Evolutionary conservation across 2,329 filamentous ascomycete genomes (phyloP).

Genomic region (Botrytis porri): DNA sequence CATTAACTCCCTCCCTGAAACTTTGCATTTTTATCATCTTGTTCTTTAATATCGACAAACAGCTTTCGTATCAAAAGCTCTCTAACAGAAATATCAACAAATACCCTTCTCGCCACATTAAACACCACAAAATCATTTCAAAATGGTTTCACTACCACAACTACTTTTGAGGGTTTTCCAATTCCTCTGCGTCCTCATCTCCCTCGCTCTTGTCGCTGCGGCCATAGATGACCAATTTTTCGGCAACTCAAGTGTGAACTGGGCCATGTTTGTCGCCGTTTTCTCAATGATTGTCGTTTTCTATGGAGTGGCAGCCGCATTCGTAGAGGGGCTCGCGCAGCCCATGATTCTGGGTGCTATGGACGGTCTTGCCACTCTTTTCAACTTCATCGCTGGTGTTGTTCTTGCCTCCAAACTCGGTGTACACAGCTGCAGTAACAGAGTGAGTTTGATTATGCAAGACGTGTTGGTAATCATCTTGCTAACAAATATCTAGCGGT

Average conservation of each 20-base stretch:
- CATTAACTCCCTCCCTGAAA: background rate
- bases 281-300: constrained; percentile 64
- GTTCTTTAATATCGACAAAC: background rate
- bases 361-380: constrained; percentile 57
- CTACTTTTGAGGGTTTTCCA: constrained; percentile 30
- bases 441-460: constrained; percentile 42
- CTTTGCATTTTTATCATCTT: too few species aligned
- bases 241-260: constrained; percentile 56
- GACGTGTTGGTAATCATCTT: background rate
- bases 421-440: constrained; percentile 65
- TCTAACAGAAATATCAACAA: too few species aligned
- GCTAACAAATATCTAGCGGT: constrained; percentile 34
- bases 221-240: constrained; percentile 51
- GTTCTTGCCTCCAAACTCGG: constrained; percentile 67
- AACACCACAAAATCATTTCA: background rate
- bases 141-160: constrained; percentile 30
- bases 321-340: constrained; percentile 52
- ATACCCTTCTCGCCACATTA: background rate
- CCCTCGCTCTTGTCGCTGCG: constrained; percentile 36
- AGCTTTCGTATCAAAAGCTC: background rate
- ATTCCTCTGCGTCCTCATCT: constrained; percentile 36
- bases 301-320: constrained; percentile 56
- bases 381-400: constrained; percentile 68
- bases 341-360: constrained; percentile 52
- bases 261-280: constrained; percentile 65